Base-by-base conservation (phyloP, 202 grass and related monocot genomes). In the Dendrocalamus latiflorus region DNA sequence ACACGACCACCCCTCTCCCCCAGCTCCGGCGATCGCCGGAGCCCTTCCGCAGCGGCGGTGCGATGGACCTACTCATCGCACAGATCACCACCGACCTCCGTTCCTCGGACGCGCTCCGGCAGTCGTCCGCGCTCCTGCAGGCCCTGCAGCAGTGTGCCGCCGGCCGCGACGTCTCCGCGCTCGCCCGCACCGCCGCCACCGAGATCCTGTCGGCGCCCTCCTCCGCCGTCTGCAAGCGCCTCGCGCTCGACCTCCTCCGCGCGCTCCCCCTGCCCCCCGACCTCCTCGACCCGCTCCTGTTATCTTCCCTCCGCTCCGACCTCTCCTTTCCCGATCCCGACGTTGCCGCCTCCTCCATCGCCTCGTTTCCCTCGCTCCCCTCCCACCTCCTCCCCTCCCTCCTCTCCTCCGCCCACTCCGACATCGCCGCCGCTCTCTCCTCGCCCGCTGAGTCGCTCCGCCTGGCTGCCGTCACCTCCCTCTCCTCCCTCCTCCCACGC, bases 271-370 rank as follows among this genome's bases (percentile, higher is more conserved):
- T 95, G 44, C 90, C 95, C 38, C 95, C 95, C 6, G 93, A 98
- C 80, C 91, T 98, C 80, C 94, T 94, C 77, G 95, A 95, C 92
- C 90, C 88, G 60, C 86, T 93, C 59, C 88, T 93, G 72, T 85
- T 94, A 75, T 83, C 96, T 57, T 85, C 90, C 54, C 90, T 98
- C 77, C 83, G 88, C 63, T 82, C 89, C 28, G 96, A 98, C 60
- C 96, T 98, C 70, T 88, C 89, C 65, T 98, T 98, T 67, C 93
- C 91, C 3, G 96, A 98, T 68, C 96, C 95, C 9, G 96, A 95
- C 34, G 96, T 98, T 25, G 93, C 93, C 44, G 91, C 96, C 37
- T 87, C 96, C 18, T 90, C 96, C 56, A 86, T 98, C 47, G 94
- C 96, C 61, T 89, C 94, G 8, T 89, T 99, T 48, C 92, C 96